phyloP scores from a whole-genome alignment of 75 land plant species.

The Chamaecyparis obtusa region DNA sequence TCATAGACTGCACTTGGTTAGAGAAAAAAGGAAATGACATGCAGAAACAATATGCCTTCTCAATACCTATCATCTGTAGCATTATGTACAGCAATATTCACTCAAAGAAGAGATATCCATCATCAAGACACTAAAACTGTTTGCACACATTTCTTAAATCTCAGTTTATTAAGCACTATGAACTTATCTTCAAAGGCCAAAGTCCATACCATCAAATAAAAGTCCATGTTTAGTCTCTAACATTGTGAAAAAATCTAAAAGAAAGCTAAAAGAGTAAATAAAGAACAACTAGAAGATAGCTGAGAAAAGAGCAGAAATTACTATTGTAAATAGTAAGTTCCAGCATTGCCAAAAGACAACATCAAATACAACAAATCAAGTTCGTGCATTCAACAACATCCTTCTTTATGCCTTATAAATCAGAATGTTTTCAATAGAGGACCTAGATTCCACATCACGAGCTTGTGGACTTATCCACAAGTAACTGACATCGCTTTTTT shows the following conservation, averaged over 20 bases:
- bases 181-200: not conserved
- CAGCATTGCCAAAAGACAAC: not conserved
- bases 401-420: too few species aligned
- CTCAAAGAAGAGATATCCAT: not conserved
- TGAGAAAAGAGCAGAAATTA: not conserved
- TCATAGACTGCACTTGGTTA: too few species aligned
- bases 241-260: not conserved
- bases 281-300: not conserved
- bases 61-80: not conserved
- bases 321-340: too few species aligned
- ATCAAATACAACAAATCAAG: not conserved
- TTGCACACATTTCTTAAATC: not conserved
- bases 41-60: too few species aligned
- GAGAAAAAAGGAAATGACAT: too few species aligned
- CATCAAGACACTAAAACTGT: not conserved
- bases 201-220: not conserved
- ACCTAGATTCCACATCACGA: too few species aligned
- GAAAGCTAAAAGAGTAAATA: not conserved
- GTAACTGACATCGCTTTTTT: too few species aligned
- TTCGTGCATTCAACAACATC: too few species aligned
- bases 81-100: not conserved
- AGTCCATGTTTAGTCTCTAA: not conserved
- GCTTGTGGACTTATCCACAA: too few species aligned
- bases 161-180: not conserved
- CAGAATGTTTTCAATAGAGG: too few species aligned